Evolutionary conservation across 306 rosid genomes (phyloP).

Genomic region (Herpetospermum pedunculosum): DNA sequence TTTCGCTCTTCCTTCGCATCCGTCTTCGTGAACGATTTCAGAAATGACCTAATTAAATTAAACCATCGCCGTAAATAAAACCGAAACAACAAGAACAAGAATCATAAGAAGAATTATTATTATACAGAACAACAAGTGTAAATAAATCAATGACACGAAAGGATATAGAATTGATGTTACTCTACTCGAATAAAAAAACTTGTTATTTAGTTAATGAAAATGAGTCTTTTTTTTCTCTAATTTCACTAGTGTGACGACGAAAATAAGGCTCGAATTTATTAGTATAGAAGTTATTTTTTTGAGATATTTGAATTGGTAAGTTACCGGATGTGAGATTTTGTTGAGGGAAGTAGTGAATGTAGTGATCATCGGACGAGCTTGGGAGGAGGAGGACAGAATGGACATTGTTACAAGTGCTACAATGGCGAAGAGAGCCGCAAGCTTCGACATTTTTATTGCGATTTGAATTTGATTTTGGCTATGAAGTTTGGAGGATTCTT

Average conservation of each 20-base stretch:
- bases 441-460: neutral
- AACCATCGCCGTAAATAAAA: too few species aligned
- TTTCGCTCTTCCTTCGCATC: slow-evolving; percentile 26
- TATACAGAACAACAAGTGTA: too few species aligned
- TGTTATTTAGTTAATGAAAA: too few species aligned
- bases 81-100: too few species aligned
- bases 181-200: too few species aligned
- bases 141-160: too few species aligned
- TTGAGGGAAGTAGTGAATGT: neutral
- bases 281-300: too few species aligned
- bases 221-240: too few species aligned
- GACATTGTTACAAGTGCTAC: neutral
- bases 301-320: neutral
- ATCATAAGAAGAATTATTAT: too few species aligned
- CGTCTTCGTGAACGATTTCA: slow-evolving; percentile 2
- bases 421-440: neutral
- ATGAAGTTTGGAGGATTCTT: neutral
- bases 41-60: neutral
- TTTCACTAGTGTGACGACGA: too few species aligned
- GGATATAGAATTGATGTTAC: too few species aligned
- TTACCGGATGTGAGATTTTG: neutral
- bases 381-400: neutral
- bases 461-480: neutral
- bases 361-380: neutral
- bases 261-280: too few species aligned